Conservation (phyloP, 2,329 filamentous ascomycete genomes). For the Fusarium cicatricum region DNA sequence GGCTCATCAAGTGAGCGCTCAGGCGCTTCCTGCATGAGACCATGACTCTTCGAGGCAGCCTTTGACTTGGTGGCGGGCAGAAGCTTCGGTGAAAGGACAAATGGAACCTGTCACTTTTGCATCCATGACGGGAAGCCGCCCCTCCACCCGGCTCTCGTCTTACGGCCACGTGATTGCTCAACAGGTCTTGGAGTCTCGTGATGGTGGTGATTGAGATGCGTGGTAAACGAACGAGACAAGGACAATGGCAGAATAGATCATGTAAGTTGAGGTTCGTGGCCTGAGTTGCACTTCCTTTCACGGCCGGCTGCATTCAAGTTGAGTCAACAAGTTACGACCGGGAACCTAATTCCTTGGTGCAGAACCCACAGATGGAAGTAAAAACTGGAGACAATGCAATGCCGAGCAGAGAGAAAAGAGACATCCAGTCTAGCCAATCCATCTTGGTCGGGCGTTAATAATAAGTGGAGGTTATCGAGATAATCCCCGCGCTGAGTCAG, state of each 20-base stretch:
- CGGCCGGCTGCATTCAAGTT: slow-evolving; percentile 23
- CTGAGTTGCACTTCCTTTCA: slow-evolving; percentile 15
- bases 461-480: slow-evolving; percentile 1
- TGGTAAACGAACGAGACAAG: no score
- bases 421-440: neutral
- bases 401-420: slow-evolving; percentile 1
- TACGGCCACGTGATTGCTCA: slow-evolving; percentile 34
- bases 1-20: slow-evolving; percentile 3
- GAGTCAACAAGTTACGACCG: slow-evolving; percentile 12
- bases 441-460: neutral
- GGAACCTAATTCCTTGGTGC: slow-evolving; percentile 9
- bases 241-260: no score
- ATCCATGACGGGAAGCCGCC: neutral
- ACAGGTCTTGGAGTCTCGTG: no score
- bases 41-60: slow-evolving; percentile 17
- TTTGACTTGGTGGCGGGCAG: slow-evolving; percentile 5
- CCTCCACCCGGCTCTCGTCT: slow-evolving; percentile 25
- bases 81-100: slow-evolving; percentile 9
- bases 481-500: neutral
- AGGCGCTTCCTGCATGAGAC: slow-evolving; percentile 23
- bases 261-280: slow-evolving; percentile 4
- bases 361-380: slow-evolving; percentile 1
- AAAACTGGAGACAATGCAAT: neutral
- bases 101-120: slow-evolving; percentile 8
- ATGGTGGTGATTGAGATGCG: no score